Conservation (phyloP, 768 basidiomycete genomes). For the Obba rivulosa region DNA sequence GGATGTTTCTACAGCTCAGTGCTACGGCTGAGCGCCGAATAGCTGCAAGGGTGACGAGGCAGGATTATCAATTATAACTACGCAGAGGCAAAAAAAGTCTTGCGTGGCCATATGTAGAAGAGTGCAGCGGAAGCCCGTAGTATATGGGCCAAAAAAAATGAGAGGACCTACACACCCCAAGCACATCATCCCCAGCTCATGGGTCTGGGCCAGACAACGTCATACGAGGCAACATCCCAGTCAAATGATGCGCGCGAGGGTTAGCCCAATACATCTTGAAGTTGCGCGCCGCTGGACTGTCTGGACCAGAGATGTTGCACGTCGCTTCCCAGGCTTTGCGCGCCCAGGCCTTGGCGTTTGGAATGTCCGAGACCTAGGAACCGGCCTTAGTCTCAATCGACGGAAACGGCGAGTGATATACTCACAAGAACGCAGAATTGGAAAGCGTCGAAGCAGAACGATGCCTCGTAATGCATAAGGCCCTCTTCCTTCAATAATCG, state of each 20-base stretch:
- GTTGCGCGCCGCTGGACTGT: conserved; percentile 19
- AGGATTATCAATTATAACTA: no score
- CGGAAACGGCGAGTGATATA: not conserved
- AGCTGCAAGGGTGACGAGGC: no score
- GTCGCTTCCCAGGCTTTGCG: conserved; percentile 17
- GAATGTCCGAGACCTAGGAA: conserved; percentile 14
- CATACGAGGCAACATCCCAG: conserved; percentile 16
- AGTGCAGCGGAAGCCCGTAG: no score
- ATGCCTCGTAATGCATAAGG: conserved; percentile 22
- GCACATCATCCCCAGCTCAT: no score
- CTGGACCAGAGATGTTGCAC: conserved; percentile 11
- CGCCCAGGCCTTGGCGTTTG: conserved; percentile 15
- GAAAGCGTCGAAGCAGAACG: conserved; percentile 26
- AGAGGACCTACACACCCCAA: no score
- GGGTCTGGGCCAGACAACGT: conserved; percentile 20
- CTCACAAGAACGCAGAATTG: conserved; percentile 24
- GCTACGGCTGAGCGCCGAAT: no score
- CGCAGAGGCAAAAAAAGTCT: no score
- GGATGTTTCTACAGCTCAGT: no score
- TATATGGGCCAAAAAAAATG: no score
- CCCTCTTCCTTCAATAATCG: conserved; percentile 20
- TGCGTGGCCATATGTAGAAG: no score
- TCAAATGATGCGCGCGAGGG: conserved; percentile 20
- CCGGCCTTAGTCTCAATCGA: not conserved
- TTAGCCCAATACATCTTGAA: conserved; percentile 28